Evolutionary conservation across 768 basidiomycete species (phyloP).

Genomic region (Mycena maculata): DNA sequence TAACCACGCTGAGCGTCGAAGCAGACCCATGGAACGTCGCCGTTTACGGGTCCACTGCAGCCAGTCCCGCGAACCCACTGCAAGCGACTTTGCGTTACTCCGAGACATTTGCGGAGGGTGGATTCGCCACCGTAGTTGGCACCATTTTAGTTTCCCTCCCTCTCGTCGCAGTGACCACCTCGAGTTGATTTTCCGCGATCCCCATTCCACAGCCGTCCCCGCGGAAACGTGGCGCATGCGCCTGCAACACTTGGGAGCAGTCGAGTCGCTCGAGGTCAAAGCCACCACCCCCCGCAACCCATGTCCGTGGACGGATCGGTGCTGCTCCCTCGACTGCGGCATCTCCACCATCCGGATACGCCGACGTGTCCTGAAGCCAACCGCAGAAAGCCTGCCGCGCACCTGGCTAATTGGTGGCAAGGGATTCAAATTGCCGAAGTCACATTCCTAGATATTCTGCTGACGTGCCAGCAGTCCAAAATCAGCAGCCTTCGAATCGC

Average conservation of each 20-base stretch:
- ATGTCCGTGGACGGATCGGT: background rate
- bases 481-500: background rate
- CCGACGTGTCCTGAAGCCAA: background rate
- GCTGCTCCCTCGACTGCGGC: constrained; percentile 12
- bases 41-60: constrained; percentile 3
- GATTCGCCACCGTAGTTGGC: background rate
- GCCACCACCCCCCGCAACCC: constrained; percentile 10
- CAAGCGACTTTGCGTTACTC: constrained; percentile 4
- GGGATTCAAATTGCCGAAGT: background rate
- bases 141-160: background rate
- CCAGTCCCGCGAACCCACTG: background rate
- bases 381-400: background rate
- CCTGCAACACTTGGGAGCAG: constrained; percentile 4
- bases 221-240: constrained; percentile 7
- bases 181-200: constrained; percentile 6
- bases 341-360: constrained; percentile 1
- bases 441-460: constrained; percentile 10
- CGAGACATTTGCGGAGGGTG: background rate
- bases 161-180: constrained; percentile 7
- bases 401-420: constrained; percentile 19
- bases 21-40: background rate
- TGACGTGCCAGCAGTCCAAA: background rate
- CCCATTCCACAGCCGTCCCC: background rate
- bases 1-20: background rate
- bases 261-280: constrained; percentile 3